These are phyloP conservation scores for Phialocephala subalpina DNA, from an alignment of 2,329 filamentous ascomycete genomes.

Conservation along the genomic window DNA sequence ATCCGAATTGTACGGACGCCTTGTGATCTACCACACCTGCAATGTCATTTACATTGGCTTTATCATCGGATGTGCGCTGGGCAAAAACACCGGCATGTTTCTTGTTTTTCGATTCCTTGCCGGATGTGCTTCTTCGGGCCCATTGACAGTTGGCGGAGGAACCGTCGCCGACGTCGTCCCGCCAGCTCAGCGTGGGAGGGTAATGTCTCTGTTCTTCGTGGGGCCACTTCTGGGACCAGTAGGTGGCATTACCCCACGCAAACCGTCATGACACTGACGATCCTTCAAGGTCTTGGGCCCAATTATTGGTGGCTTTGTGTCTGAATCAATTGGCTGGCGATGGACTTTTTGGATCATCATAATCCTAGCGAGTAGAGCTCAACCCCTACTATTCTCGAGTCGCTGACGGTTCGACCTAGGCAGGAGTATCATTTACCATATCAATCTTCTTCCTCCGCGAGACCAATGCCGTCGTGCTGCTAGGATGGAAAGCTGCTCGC, in stretches of 20 bases:
- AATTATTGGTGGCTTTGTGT: slow-evolving; percentile 47
- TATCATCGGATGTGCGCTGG: slow-evolving; percentile 60
- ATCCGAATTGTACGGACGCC: slow-evolving; percentile 66
- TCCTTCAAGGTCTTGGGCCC: slow-evolving; percentile 35
- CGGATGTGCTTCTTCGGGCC: slow-evolving; percentile 53
- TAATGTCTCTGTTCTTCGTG: slow-evolving; percentile 31
- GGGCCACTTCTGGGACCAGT: slow-evolving; percentile 46
- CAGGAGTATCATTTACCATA: slow-evolving; percentile 41
- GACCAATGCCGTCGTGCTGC: slow-evolving; percentile 56
- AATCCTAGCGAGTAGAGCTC: slow-evolving; percentile 42
- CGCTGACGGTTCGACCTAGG: slow-evolving; percentile 35
- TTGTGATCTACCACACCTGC: slow-evolving; percentile 57
- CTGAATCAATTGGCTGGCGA: slow-evolving; percentile 47
- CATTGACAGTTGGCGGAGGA: slow-evolving; percentile 38
- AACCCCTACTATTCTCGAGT: slow-evolving; percentile 20
- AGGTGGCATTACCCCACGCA: slow-evolving; percentile 28
- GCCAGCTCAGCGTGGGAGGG: slow-evolving; percentile 30
- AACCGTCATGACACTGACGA: slow-evolving; percentile 17
- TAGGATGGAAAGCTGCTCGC: slow-evolving; percentile 50
- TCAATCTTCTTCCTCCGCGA: slow-evolving; percentile 45
- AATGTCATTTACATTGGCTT: slow-evolving; percentile 60
- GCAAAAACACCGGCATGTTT: slow-evolving; percentile 55
- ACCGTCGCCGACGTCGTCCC: slow-evolving; percentile 35
- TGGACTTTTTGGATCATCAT: slow-evolving; percentile 48
- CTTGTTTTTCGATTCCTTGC: slow-evolving; percentile 68